Evolutionary conservation across 2,329 filamentous ascomycete species (phyloP).

Genomic region (Lasiodiplodia hormozganensis): DNA sequence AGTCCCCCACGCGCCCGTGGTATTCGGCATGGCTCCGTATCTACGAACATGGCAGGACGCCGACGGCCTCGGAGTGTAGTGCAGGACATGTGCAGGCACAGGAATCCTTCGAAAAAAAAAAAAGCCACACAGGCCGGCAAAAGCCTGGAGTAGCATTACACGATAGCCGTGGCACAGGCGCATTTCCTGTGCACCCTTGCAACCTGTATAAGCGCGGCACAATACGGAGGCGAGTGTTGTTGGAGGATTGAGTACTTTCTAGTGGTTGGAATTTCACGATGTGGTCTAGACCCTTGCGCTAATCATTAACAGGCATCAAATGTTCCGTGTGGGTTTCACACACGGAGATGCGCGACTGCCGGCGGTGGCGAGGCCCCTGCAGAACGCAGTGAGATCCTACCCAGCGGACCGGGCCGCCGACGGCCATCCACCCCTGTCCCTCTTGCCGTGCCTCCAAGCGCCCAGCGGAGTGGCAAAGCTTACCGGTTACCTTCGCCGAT

Average conservation of each 20-base stretch:
- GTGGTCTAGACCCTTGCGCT: background rate
- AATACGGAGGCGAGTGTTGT: background rate
- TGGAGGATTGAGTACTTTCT: background rate
- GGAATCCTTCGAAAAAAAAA: background rate
- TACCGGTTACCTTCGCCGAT: background rate
- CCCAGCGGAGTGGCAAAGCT: background rate
- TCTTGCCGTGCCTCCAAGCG: background rate
- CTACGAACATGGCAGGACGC: background rate
- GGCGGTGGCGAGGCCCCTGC: background rate
- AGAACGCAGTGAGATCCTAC: background rate
- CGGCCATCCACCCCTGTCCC: background rate
- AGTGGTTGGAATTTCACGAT: background rate
- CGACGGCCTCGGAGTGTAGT: background rate
- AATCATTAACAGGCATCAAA: background rate
- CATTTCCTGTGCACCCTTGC: background rate
- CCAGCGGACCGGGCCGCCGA: background rate
- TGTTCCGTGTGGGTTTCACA: background rate
- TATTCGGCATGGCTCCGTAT: background rate
- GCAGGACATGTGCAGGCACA: background rate
- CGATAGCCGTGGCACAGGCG: no score
- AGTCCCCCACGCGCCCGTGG: background rate
- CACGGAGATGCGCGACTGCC: background rate
- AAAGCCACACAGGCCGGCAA: background rate
- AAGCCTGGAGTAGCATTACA: background rate
- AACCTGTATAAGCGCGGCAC: background rate